Base-by-base conservation (phyloP, 1,139 yeast genomes). In the Entelexis sorbosivorans region DNA sequence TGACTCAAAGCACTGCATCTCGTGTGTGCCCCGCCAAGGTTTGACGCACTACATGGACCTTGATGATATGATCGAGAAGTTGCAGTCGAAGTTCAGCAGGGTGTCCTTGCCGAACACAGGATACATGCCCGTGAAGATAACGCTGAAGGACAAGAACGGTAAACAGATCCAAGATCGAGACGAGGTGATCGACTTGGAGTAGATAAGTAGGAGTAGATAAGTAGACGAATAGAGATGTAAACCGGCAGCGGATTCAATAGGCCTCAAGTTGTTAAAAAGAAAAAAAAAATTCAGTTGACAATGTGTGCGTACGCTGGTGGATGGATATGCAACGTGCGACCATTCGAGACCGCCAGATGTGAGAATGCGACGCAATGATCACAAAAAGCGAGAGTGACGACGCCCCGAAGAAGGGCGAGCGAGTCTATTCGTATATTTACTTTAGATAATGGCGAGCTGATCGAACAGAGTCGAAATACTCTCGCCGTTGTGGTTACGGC, bases 401-500 rank as follows among this genome's bases (percentile, higher is more conserved):
- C n/a, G n/a, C n/a, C n/a, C n/a, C n/a, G n/a, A n/a, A n/a, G n/a
- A n/a, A n/a, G n/a, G n/a, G n/a, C n/a, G n/a, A n/a, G n/a, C n/a
- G n/a, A n/a, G n/a, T 28, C 13, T 28, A 28, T 28, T 10, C 10
- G 11, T 10, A 8, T 34, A 20, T 16, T 13, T 34, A 28, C 32
- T 16, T 63, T 63, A 70, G 36, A 81, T 72, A 46, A 83, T 78
- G 52, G 87, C 82, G 60, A 87, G 73, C 43, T 94, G 87, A 67
- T 88, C 95, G 66, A 89, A 89, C 61, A 89, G 72, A 36, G 88
- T 95, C 34, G 95, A 84, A 58, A 89, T 89, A 58, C 94, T 82
- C 71, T 89, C 97, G 65, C 97, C 98, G 63, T 89, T 89, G 67
- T 93, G 98, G 66, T 91, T 96, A 72, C 99, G 83, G 72, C 99